Conservation (phyloP, 345 rosid genomes). For the Citropsis articulata region DNA sequence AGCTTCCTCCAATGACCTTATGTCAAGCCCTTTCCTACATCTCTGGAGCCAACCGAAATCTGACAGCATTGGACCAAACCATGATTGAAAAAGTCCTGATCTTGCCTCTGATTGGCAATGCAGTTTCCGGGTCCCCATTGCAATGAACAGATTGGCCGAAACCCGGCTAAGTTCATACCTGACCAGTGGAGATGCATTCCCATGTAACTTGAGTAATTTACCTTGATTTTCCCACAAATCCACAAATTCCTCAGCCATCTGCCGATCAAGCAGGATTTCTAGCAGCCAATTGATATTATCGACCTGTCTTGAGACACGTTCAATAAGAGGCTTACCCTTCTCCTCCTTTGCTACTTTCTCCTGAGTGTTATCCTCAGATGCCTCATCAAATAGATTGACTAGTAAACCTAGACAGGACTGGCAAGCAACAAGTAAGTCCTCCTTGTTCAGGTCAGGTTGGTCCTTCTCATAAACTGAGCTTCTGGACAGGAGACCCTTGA, state of each 20-base stretch:
- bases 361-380: slow-evolving; percentile 25
- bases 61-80: slow-evolving; percentile 87
- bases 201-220: slow-evolving; percentile 53
- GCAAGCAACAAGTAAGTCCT: slow-evolving; percentile 60
- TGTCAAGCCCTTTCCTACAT: slow-evolving; percentile 82
- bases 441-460: slow-evolving; percentile 64
- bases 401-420: slow-evolving; percentile 54
- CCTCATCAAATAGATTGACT: slow-evolving; percentile 55
- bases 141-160: slow-evolving; percentile 63
- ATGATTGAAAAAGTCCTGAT: slow-evolving; percentile 53
- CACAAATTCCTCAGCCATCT: slow-evolving; percentile 85
- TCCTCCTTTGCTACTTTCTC: slow-evolving; percentile 25
- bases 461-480: slow-evolving; percentile 88
- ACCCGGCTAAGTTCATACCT: slow-evolving; percentile 87
- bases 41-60: slow-evolving; percentile 96
- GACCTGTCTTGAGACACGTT: slow-evolving; percentile 70
- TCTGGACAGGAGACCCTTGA: slow-evolving; percentile 80
- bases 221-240: slow-evolving; percentile 67
- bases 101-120: slow-evolving; percentile 74
- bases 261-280: slow-evolving; percentile 73
- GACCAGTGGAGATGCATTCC: slow-evolving; percentile 74
- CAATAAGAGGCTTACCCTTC: slow-evolving; percentile 58
- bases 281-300: slow-evolving; percentile 85
- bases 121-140: slow-evolving; percentile 81
- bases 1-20: slow-evolving; percentile 78